phyloP scores from a whole-genome alignment of 179 eudicot species.

The Silene coronaria region DNA sequence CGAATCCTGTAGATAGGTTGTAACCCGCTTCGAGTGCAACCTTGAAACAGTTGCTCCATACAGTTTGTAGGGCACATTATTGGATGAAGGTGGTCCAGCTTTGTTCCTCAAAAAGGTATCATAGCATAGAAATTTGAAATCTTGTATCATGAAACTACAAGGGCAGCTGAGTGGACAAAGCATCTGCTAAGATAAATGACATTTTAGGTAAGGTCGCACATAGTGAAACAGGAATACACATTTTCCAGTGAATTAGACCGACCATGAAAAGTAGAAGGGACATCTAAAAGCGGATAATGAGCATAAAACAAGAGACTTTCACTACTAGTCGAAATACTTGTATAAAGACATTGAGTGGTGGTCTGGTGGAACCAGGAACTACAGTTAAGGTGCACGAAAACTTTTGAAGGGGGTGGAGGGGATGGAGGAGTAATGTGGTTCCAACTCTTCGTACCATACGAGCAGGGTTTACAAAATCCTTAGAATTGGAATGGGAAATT shows the following conservation, averaged over 20 bases:
- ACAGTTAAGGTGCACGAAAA: too few species aligned
- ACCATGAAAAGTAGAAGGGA: too few species aligned
- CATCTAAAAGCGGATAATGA: background rate
- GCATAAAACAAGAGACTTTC: background rate
- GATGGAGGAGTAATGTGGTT: too few species aligned
- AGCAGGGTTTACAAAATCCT: too few species aligned
- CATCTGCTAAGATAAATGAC: slow-evolving; percentile 32
- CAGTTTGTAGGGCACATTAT: slow-evolving; percentile 31
- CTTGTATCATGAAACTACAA: slow-evolving; percentile 36
- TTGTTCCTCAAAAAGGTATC: slow-evolving; percentile 37
- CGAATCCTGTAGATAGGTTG: slow-evolving; percentile 29
- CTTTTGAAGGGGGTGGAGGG: too few species aligned
- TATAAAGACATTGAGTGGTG: background rate
- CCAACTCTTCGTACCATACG: too few species aligned
- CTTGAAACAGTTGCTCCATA: slow-evolving; percentile 31
- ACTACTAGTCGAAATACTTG: background rate
- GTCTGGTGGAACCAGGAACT: too few species aligned
- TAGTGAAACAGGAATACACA: background rate
- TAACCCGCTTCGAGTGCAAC: slow-evolving; percentile 30
- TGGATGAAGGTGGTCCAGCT: slow-evolving; percentile 20
- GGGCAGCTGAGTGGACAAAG: slow-evolving; percentile 30
- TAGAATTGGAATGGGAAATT: too few species aligned
- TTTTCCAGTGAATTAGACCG: too few species aligned
- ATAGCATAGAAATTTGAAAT: slow-evolving; percentile 45
- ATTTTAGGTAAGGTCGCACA: background rate